Percentiles rank a stretch among this genome's conserved stretches.
phyloP scores from a whole-genome alignment of 2,329 filamentous ascomycete species.

The Ceratocystis alfenasii region DNA sequence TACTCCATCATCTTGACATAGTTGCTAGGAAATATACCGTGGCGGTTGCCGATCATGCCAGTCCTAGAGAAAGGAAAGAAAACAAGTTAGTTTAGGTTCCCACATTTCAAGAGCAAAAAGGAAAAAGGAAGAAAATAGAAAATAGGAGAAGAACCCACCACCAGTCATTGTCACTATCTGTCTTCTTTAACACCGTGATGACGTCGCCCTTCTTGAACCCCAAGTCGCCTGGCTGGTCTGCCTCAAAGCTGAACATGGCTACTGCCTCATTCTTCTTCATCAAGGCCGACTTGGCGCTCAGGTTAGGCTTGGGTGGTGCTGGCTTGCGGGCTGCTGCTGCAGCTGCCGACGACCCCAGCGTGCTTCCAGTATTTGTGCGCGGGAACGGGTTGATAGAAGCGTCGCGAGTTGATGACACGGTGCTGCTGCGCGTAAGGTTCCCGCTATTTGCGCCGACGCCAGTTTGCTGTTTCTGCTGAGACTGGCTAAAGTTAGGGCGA shows the following conservation, averaged over 20 bases:
- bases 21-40: conserved; percentile 87
- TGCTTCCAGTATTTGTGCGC: conserved; percentile 17
- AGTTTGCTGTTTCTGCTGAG: conserved; percentile 2
- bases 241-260: conserved; percentile 86
- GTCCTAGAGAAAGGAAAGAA: conserved; percentile 46
- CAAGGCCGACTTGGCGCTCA: conserved; percentile 46
- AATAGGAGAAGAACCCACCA: conserved; percentile 46
- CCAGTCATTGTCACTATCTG: conserved; percentile 90
- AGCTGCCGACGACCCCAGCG: conserved; percentile 34
- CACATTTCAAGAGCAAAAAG: neutral
- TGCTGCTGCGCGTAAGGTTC: conserved; percentile 37
- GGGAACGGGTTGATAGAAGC: conserved; percentile 18
- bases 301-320: conserved; percentile 79
- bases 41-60: conserved; percentile 68
- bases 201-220: conserved; percentile 96
- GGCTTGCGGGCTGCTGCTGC: conserved; percentile 44
- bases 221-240: conserved; percentile 82
- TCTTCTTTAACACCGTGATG: conserved; percentile 89
- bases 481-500: conserved; percentile 22
- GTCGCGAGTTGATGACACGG: conserved; percentile 31
- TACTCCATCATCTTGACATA: conserved; percentile 56
- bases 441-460: neutral
- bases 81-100: conserved; percentile 20
- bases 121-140: neutral
- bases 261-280: conserved; percentile 69